phyloP scores from a whole-genome alignment of 768 basidiomycete species.

The Dioszegia crocea region DNA sequence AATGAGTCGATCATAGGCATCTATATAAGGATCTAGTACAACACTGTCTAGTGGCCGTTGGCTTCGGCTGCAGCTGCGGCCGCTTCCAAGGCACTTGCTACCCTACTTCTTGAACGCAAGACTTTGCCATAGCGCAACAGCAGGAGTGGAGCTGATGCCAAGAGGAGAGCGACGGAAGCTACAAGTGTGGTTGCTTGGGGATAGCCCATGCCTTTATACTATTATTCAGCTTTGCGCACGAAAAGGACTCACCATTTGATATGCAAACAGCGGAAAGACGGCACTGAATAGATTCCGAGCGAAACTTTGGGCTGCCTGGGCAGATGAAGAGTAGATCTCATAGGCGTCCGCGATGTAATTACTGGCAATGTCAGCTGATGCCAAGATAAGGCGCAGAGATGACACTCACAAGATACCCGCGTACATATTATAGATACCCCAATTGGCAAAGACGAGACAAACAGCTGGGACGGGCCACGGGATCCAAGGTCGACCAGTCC shows the following conservation, averaged over 20 bases:
- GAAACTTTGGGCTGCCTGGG: constrained; percentile 43
- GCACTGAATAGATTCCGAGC: constrained; percentile 32
- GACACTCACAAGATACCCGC: constrained; percentile 37
- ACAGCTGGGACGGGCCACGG: constrained; percentile 37
- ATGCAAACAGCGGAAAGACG: constrained; percentile 36
- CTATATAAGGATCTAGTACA: no score
- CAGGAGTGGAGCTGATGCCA: constrained; percentile 34
- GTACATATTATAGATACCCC: constrained; percentile 44
- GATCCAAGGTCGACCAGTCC: constrained; percentile 36
- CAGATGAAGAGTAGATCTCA: constrained; percentile 43
- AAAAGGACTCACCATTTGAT: constrained; percentile 32
- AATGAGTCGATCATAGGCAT: no score
- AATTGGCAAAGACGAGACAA: constrained; percentile 28
- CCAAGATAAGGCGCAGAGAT: background rate
- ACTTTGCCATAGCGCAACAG: constrained; percentile 37
- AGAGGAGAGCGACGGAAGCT: constrained; percentile 32
- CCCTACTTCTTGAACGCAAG: constrained; percentile 40
- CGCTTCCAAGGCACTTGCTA: constrained; percentile 13
- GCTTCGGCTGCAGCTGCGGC: background rate
- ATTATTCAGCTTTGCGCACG: no score
- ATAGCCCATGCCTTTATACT: constrained; percentile 32
- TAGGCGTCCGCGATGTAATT: constrained; percentile 45
- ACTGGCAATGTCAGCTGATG: constrained; percentile 11
- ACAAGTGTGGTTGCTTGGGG: constrained; percentile 42
- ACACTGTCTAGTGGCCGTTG: background rate